These are phyloP conservation scores for Gracilaria domingensis DNA, from an alignment of 23 red algal species.

Conservation along the genomic window DNA sequence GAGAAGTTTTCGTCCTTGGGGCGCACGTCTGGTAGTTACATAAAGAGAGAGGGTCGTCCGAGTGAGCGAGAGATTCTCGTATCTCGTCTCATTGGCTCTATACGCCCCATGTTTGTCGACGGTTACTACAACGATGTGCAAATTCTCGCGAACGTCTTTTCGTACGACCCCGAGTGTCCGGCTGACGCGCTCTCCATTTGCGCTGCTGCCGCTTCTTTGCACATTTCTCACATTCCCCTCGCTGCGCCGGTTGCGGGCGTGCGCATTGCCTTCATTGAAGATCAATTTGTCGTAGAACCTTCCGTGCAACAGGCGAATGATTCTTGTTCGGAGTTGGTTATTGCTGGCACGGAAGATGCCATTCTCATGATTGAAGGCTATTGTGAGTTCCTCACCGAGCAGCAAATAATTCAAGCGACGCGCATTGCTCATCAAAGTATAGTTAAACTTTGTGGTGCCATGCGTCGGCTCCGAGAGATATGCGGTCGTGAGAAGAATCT, in stretches of 20 bases:
- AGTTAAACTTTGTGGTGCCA: constrained; percentile 71
- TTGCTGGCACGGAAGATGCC: constrained; percentile 78
- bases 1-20: constrained; percentile 92
- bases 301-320: constrained; percentile 38
- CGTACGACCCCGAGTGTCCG: constrained; percentile 73
- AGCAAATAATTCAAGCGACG: constrained; percentile 72
- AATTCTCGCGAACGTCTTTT: constrained; percentile 89
- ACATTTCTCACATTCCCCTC: constrained; percentile 84
- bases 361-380: constrained; percentile 94
- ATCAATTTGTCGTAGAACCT: constrained; percentile 77
- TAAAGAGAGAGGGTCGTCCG: constrained; percentile 89
- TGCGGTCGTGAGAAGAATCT: constrained; percentile 58
- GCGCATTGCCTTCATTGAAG: constrained; percentile 70
- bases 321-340: constrained; percentile 73
- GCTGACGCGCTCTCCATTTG: constrained; percentile 85
- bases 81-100: constrained; percentile 84
- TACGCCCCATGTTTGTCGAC: constrained; percentile 87
- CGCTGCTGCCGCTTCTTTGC: constrained; percentile 79
- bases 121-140: constrained; percentile 95
- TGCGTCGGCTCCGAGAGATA: constrained; percentile 64
- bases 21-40: constrained; percentile 83
- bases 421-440: constrained; percentile 76
- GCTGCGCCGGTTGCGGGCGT: constrained; percentile 79
- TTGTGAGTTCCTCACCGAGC: constrained; percentile 83
- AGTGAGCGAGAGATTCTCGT: constrained; percentile 87